A percentile compares a stretch with the other conserved stretches of the same genome.
Conservation (phyloP, 1,284 basidiomycete genomes). For the Cutaneotrichosporon arboriforme region DNA sequence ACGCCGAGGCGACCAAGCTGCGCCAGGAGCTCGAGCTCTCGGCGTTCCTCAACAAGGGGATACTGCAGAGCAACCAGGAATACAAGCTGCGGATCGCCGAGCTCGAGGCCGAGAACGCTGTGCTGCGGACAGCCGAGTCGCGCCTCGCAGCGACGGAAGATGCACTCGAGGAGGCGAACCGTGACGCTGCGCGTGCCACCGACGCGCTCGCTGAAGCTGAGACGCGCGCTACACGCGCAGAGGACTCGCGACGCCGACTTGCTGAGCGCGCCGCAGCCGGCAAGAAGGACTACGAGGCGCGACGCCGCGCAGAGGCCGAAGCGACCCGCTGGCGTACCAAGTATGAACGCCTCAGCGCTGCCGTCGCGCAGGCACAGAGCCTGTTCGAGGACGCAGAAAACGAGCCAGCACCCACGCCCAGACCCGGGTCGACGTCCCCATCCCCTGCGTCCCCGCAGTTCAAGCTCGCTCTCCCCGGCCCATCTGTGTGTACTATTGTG, state of each 20-base stretch:
- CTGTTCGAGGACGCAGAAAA: neutral
- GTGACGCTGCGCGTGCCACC: neutral
- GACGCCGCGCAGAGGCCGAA: neutral
- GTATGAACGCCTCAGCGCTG: constrained; percentile 1
- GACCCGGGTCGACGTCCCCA: neutral
- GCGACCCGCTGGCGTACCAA: constrained; percentile 4
- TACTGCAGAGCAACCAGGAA: constrained; percentile 34
- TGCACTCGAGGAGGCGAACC: constrained; percentile 7
- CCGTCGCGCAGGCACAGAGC: neutral
- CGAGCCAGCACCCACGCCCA: neutral
- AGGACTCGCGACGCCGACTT: constrained; percentile 6
- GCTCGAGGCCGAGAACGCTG: constrained; percentile 33
- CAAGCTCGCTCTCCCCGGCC: neutral
- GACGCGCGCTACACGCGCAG: constrained; percentile 2
- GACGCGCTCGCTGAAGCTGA: constrained; percentile 14
- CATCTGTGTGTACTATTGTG: neutral
- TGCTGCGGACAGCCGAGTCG: constrained; percentile 31
- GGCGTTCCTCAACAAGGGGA: constrained; percentile 40
- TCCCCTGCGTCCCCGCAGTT: neutral
- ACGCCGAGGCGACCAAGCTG: constrained; percentile 3
- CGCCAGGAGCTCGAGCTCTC: constrained; percentile 36
- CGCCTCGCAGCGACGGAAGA: constrained; percentile 33
- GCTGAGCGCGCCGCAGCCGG: neutral
- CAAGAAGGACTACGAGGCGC: neutral
- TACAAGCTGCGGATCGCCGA: constrained; percentile 32